Conservation (phyloP, 2,329 filamentous ascomycete species). For the Leptosphaerulina australis region DNA sequence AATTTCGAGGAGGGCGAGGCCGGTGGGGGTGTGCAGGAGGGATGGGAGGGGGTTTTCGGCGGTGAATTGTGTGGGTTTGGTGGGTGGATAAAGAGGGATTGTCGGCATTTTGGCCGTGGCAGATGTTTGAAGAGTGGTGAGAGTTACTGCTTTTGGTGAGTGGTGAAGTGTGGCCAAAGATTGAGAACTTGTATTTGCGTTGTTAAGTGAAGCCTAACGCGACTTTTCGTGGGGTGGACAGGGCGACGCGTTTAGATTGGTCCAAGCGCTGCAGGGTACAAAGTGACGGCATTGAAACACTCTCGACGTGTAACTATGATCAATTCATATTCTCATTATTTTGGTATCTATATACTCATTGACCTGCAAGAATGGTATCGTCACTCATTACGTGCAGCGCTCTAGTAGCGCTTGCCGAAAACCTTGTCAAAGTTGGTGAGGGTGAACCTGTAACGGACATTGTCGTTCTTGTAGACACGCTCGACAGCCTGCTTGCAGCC, state of each 20-base stretch:
- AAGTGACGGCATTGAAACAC: constrained; percentile 2
- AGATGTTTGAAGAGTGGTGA: neutral
- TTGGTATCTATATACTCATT: constrained; percentile 16
- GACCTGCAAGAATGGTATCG: constrained; percentile 3
- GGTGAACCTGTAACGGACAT: constrained; percentile 75
- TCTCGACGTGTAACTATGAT: neutral
- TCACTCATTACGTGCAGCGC: constrained; percentile 4
- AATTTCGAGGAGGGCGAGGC: constrained; percentile 87
- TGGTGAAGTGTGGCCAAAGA: neutral
- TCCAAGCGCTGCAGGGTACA: constrained; percentile 16
- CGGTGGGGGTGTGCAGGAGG: constrained; percentile 87
- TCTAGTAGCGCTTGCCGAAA: constrained; percentile 60
- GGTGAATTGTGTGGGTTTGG: constrained; percentile 3
- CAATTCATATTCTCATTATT: constrained; percentile 16
- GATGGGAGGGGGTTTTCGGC: constrained; percentile 69
- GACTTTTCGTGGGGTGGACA: constrained; percentile 21
- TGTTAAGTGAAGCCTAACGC: neutral
- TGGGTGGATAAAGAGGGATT: constrained; percentile 33
- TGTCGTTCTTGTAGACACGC: constrained; percentile 68
- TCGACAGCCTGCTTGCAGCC: constrained; percentile 73
- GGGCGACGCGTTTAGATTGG: constrained; percentile 14
- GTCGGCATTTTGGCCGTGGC: constrained; percentile 36
- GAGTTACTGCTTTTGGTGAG: neutral
- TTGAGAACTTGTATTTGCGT: no score
- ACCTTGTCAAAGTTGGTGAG: constrained; percentile 71